These are phyloP conservation scores for Jamesozyma piceae DNA, from an alignment of 805 yeast genomes.

Conservation along the genomic window DNA sequence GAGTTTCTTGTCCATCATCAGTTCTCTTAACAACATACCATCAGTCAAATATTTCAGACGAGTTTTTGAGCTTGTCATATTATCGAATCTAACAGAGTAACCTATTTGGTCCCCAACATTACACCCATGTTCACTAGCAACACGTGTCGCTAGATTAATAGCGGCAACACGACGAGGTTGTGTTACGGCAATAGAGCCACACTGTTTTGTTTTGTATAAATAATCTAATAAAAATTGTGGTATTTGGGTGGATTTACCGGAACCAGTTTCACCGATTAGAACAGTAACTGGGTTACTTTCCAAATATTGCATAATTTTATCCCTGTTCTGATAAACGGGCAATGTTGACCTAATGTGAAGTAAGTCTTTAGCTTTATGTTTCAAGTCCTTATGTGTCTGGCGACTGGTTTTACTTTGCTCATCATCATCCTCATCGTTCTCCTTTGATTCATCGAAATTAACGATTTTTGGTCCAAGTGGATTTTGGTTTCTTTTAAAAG, in stretches of 20 bases:
- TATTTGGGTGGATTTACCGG: conserved; percentile 94
- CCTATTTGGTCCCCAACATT: conserved; percentile 76
- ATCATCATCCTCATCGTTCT: conserved; percentile 8
- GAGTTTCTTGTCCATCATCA: conserved; percentile 64
- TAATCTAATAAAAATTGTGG: conserved; percentile 75
- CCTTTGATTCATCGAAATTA: conserved; percentile 31
- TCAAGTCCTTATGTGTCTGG: conserved; percentile 21
- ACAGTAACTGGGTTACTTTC: conserved; percentile 56
- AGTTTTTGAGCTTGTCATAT: conserved; percentile 50
- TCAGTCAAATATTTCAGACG: conserved; percentile 82
- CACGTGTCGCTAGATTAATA: conserved; percentile 84
- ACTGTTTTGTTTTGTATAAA: conserved; percentile 20
- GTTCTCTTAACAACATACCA: conserved; percentile 92
- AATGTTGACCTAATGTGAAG: conserved; percentile 46
- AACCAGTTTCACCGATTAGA: conserved; percentile 93
- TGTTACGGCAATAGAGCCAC: conserved; percentile 72
- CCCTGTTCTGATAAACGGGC: conserved; percentile 70
- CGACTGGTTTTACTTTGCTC: conserved; percentile 7
- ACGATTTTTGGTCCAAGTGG: conserved; percentile 24
- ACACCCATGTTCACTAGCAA: conserved; percentile 78
- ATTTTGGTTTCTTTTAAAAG: conserved; percentile 7
- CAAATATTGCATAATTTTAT: conserved; percentile 49
- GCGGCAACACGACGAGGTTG: conserved; percentile 99
- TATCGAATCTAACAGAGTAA: conserved; percentile 86
- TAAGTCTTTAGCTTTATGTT: conserved; percentile 34